Conservation (phyloP, 495 filamentous ascomycete species). For the Lasiosphaeria ovina region DNA sequence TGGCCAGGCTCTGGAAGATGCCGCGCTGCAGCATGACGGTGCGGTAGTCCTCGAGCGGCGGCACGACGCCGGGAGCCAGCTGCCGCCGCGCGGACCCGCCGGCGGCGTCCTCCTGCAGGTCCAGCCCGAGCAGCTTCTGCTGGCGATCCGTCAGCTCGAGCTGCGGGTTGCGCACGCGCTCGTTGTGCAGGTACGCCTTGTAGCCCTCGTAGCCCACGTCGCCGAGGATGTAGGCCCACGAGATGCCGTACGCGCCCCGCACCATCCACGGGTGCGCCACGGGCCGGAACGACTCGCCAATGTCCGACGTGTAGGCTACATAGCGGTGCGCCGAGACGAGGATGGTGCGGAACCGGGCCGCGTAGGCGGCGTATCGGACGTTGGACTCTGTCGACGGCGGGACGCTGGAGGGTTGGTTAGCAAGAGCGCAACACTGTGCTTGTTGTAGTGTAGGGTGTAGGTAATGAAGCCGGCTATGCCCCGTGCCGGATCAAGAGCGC, state of each 20-base stretch:
- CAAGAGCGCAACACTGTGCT: too few species aligned
- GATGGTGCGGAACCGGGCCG: slow-evolving; percentile 80
- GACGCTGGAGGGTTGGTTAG: slow-evolving; percentile 50
- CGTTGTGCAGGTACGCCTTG: slow-evolving; percentile 86
- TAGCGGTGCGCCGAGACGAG: slow-evolving; percentile 90
- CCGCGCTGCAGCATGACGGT: slow-evolving; percentile 88
- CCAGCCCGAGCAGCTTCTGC: slow-evolving; percentile 36
- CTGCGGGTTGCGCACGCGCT: slow-evolving; percentile 54
- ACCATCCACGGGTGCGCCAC: slow-evolving; percentile 84
- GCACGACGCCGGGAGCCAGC: slow-evolving; percentile 44
- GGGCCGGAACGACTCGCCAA: slow-evolving; percentile 94
- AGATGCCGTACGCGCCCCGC: slow-evolving; percentile 80
- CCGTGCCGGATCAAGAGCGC: neutral
- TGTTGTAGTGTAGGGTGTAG: slow-evolving; percentile 8
- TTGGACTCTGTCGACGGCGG: slow-evolving; percentile 79
- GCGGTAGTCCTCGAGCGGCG: slow-evolving; percentile 83
- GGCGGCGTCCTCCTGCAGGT: slow-evolving; percentile 25
- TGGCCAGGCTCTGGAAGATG: slow-evolving; percentile 84
- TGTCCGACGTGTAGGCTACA: slow-evolving; percentile 95
- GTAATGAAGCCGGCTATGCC: neutral
- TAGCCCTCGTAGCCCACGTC: slow-evolving; percentile 94
- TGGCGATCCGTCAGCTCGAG: slow-evolving; percentile 40
- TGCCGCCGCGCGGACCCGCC: slow-evolving; percentile 7
- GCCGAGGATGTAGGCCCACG: slow-evolving; percentile 87
- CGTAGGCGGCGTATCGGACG: slow-evolving; percentile 91